Conservation (phyloP, 495 filamentous ascomycete species). For the Hamigera avellanea region DNA sequence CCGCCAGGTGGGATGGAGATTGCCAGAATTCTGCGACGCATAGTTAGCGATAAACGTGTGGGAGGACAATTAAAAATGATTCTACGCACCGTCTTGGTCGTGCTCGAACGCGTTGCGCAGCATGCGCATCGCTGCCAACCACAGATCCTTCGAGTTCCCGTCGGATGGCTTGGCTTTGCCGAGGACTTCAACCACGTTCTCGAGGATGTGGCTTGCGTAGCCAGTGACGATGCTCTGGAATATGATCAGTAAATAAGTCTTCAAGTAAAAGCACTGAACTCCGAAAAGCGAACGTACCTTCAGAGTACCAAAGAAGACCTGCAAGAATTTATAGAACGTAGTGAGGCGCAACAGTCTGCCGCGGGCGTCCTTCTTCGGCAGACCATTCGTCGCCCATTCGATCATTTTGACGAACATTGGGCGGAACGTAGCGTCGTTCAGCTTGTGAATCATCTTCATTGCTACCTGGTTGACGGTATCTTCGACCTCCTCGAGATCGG, state of each 20-base stretch:
- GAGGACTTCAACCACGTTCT: conserved; percentile 57
- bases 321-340: conserved; percentile 70
- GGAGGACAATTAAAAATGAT: not conserved
- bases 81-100: conserved; percentile 52
- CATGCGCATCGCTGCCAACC: conserved; percentile 52
- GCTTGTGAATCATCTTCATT: conserved; percentile 86
- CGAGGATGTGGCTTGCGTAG: conserved; percentile 78
- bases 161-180: conserved; percentile 34
- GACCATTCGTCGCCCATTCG: conserved; percentile 56
- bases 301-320: conserved; percentile 67
- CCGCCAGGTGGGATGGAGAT: conserved; percentile 69
- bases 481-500: conserved; percentile 54
- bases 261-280: no score
- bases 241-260: not conserved
- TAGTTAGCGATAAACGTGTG: not conserved
- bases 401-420: conserved; percentile 75
- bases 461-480: conserved; percentile 48
- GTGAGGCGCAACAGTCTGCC: conserved; percentile 45
- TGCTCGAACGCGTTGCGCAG: conserved; percentile 65
- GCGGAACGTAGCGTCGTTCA: conserved; percentile 94
- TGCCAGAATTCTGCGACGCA: conserved; percentile 66
- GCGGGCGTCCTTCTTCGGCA: conserved; percentile 46
- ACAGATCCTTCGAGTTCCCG: conserved; percentile 42
- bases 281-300: no score
- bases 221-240: conserved; percentile 73